Conservation (phyloP, 1,284 basidiomycete genomes). For the Athelia sp. region DNA sequence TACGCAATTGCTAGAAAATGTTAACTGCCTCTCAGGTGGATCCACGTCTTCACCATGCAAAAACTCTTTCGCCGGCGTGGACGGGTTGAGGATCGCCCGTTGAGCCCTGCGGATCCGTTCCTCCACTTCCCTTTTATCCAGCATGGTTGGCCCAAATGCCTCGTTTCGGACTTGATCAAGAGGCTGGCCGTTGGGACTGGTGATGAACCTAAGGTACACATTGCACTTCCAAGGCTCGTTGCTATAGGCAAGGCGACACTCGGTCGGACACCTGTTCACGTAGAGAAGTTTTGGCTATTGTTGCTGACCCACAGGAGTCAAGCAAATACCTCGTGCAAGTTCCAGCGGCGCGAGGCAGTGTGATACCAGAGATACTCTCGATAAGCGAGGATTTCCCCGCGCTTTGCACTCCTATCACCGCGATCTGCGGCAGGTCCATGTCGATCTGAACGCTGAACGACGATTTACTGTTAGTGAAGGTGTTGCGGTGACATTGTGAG, state of each 20-base stretch:
- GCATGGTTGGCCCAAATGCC: conserved; percentile 50
- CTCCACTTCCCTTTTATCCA: conserved; percentile 50
- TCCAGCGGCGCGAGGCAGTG: conserved; percentile 56
- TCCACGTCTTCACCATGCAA: conserved; percentile 31
- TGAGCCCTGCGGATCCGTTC: conserved; percentile 67
- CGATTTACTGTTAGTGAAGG: conserved; percentile 3
- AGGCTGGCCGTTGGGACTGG: conserved; percentile 37
- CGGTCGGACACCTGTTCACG: conserved; percentile 59
- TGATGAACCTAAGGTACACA: conserved; percentile 51
- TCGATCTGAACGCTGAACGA: conserved; percentile 51
- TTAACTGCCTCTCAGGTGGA: conserved; percentile 25
- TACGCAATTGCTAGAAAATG: conserved; percentile 62
- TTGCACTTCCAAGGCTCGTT: conserved; percentile 51
- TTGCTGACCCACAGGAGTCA: not conserved
- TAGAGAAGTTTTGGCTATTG: not conserved
- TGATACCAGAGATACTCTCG: conserved; percentile 69
- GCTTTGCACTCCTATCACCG: conserved; percentile 62
- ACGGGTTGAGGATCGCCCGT: conserved; percentile 65
- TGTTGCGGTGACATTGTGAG: too few relatives aligned
- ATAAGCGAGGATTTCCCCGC: conserved; percentile 74
- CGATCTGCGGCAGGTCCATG: conserved; percentile 66
- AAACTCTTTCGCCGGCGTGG: conserved; percentile 26
- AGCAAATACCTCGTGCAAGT: conserved; percentile 69
- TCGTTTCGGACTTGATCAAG: conserved; percentile 35
- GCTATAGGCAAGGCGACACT: conserved; percentile 53